Evolutionary conservation across 495 filamentous ascomycete species (phyloP), one percentile per base, ranked within the genome.

Genomic region (Hyaloscypha bicolor): DNA sequence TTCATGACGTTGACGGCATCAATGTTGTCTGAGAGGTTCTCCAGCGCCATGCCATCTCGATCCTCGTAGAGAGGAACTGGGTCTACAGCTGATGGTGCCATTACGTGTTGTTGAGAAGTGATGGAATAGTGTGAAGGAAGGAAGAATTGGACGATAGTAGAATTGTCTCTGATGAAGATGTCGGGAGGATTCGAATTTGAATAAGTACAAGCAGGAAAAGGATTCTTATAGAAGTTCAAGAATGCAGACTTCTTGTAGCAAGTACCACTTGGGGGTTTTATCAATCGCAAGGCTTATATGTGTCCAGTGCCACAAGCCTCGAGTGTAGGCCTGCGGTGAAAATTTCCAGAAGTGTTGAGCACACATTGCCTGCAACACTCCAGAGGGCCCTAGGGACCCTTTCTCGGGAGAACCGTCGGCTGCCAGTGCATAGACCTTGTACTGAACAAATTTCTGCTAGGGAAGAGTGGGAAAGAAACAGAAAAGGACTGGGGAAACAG

Each of bases 1-100:
- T 91, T 93, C 69, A 94, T 80, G 45, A 92, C 80, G 80, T 96
- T 96, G 80, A 95, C 87, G 2, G 83, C 80, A 79, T 96, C 91
- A 73, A 96, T 88, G 74, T 85, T 82, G 77, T 95, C 92, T 3
- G 92, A 94, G 37, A 88, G 85, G 33, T 85, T 84, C 74, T 95
- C 92, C n/a, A 96, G 86, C n/a, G 85, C 86, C 8, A 86, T 83
- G 30, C 91, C 91, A 72, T 90, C 84, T 32, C 86, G 82, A n/a
- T 69, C 67, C 52, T 63, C 71, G 64, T 53, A 68, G 37, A 60
- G 21, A 14, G 42, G 25, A 14, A 35, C 55, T 14, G 63, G 51
- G 42, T 72, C 70, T 2, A 73, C 53, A 16, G 73, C 72, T 68
- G 72, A 69, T 1, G 74, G 73, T 55, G 73, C 70, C 73, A 75